These are phyloP conservation scores for Somion occarium DNA, from an alignment of 1,284 basidiomycete species.

Conservation along the genomic window DNA sequence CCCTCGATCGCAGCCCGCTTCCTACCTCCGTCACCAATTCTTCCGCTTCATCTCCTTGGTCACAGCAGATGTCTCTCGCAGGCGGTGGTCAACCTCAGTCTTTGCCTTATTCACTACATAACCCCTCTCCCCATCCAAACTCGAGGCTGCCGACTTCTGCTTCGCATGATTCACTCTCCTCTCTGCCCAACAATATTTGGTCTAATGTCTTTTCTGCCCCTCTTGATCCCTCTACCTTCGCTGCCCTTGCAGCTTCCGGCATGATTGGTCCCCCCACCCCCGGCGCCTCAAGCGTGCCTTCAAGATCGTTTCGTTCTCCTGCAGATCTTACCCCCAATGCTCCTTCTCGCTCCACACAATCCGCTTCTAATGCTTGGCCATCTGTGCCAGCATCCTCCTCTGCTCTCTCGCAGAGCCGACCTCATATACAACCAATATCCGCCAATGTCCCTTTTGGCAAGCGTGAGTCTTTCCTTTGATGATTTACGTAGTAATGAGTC, in stretches of 20 bases:
- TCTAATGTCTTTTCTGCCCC: conserved; percentile 50
- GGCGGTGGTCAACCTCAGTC: conserved; percentile 18
- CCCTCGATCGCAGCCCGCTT: conserved; percentile 32
- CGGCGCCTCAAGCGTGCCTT: conserved; percentile 24
- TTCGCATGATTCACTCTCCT: conserved; percentile 22
- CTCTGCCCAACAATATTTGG: conserved; percentile 45
- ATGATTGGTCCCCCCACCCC: conserved; percentile 33
- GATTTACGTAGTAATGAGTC: conserved; percentile 15
- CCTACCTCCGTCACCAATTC: conserved; percentile 33
- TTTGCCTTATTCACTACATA: conserved; percentile 13
- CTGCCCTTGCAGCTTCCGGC: conserved; percentile 55
- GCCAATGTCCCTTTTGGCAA: conserved; percentile 20
- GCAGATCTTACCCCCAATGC: conserved; percentile 26
- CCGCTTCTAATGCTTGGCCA: conserved; percentile 18
- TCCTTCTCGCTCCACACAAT: conserved; percentile 17
- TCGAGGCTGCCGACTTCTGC: neutral
- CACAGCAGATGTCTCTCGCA: conserved; percentile 28
- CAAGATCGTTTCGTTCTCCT: conserved; percentile 21
- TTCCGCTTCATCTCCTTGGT: conserved; percentile 38
- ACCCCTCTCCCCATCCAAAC: conserved; percentile 4
- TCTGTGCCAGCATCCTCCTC: conserved; percentile 24
- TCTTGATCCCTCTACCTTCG: conserved; percentile 52
- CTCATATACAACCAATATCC: conserved; percentile 22
- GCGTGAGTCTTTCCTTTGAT: conserved; percentile 24
- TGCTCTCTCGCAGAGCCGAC: conserved; percentile 24